phyloP scores from a whole-genome alignment of 192 early-diverging fungal species.

The Gigaspora rosea region DNA sequence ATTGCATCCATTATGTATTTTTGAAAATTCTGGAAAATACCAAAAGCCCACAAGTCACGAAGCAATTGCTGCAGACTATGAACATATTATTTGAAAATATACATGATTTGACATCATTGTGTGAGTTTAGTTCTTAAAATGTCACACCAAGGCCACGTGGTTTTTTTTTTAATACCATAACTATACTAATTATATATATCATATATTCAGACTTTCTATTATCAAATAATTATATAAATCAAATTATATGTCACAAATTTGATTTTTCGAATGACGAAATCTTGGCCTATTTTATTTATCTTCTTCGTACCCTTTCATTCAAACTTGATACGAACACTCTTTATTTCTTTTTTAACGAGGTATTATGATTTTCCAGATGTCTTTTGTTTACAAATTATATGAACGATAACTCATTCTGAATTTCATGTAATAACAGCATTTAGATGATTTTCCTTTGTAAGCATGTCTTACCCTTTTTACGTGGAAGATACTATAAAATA shows the following conservation, averaged over 20 bases:
- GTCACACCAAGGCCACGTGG: neutral
- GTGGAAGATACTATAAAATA: slow-evolving; percentile 12
- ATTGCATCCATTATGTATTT: slow-evolving; percentile 39
- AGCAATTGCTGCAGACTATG: slow-evolving; percentile 53
- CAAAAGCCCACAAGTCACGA: slow-evolving; percentile 38
- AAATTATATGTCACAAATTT: slow-evolving; percentile 58
- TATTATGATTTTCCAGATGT: slow-evolving; percentile 4
- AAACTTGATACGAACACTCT: slow-evolving; percentile 64
- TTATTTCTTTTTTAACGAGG: slow-evolving; percentile 65
- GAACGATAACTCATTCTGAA: too few relatives aligned
- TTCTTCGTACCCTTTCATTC: slow-evolving; percentile 70
- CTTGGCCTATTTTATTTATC: slow-evolving; percentile 66
- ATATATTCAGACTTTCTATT: slow-evolving; percentile 54
- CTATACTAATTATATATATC: neutral
- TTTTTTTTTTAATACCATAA: too few relatives aligned
- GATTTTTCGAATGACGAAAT: slow-evolving; percentile 70
- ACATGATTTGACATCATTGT: slow-evolving; percentile 44
- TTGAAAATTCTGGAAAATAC: slow-evolving; percentile 39
- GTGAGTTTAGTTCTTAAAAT: slow-evolving; percentile 34
- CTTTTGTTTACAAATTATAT: too few relatives aligned
- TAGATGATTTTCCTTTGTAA: slow-evolving; percentile 46
- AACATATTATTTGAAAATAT: slow-evolving; percentile 60
- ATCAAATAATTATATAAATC: slow-evolving; percentile 76
- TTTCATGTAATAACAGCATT: slow-evolving; percentile 30
- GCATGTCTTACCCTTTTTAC: neutral